A percentile compares a stretch with the other conserved stretches of the same genome.
phyloP scores from a whole-genome alignment of 2,329 filamentous ascomycete species.

The Fusarium globosum region DNA sequence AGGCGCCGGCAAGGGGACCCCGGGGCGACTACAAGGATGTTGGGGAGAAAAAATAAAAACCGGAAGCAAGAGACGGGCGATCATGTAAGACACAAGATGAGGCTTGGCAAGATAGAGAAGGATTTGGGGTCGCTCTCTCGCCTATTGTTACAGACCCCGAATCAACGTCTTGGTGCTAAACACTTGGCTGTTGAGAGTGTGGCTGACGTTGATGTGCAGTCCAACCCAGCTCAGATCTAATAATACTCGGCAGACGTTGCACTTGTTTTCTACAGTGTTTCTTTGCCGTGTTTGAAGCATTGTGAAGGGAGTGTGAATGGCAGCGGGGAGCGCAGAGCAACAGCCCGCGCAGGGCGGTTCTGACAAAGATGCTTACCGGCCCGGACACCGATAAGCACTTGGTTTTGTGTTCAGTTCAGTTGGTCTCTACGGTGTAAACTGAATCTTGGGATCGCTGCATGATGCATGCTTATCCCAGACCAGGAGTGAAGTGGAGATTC shows the following conservation, averaged over 20 bases:
- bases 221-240: constrained; percentile 15
- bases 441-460: neutral
- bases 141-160: neutral
- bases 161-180: neutral
- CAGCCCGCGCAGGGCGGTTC: constrained; percentile 2
- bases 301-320: neutral
- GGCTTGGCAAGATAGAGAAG: constrained; percentile 3
- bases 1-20: neutral
- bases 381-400: constrained; percentile 3
- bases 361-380: constrained; percentile 1
- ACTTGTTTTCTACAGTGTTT: constrained; percentile 3
- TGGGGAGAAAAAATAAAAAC: constrained; percentile 15
- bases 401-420: neutral
- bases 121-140: neutral
- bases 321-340: constrained; percentile 10
- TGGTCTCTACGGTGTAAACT: neutral
- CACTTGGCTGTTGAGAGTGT: constrained; percentile 2
- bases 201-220: constrained; percentile 2
- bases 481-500: neutral
- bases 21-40: neutral
- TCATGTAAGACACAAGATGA: constrained; percentile 8
- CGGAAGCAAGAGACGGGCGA: neutral
- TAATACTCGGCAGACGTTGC: constrained; percentile 11
- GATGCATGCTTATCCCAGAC: neutral
- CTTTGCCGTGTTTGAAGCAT: neutral